Percentiles rank a stretch among this genome's conserved stretches.
phyloP scores from a whole-genome alignment of 2,329 filamentous ascomycete species.

The Aspergillus fijiensis region DNA sequence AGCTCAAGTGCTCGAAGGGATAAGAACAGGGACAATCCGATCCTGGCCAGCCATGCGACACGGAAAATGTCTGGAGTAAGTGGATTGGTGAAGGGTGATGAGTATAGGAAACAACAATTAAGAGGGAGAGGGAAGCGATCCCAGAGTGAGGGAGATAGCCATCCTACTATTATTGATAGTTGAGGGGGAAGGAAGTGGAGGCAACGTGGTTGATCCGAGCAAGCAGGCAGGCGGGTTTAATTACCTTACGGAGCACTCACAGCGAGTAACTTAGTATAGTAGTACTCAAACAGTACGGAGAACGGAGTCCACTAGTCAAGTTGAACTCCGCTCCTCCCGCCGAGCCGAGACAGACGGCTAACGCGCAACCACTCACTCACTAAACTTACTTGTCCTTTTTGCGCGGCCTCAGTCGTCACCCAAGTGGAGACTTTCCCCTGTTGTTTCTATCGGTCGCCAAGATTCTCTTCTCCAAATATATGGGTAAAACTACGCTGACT shows the following conservation, averaged over 20 bases:
- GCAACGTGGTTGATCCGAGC: background rate
- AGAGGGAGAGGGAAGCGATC: conserved; percentile 9
- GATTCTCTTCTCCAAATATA: background rate
- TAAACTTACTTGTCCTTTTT: background rate
- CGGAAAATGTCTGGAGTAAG: conserved; percentile 12
- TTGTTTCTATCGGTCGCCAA: background rate
- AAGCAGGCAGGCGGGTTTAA: background rate
- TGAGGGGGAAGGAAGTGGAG: background rate
- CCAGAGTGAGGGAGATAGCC: conserved; percentile 10
- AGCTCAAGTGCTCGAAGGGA: conserved; percentile 22
- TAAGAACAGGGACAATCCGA: conserved; percentile 20
- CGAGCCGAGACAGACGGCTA: background rate
- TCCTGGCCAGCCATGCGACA: conserved; percentile 27
- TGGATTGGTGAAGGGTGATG: background rate
- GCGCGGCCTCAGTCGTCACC: background rate
- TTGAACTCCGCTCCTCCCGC: background rate
- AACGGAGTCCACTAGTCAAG: background rate
- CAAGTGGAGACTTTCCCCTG: background rate
- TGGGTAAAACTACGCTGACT: too few species aligned
- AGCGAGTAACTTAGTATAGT: too few species aligned
- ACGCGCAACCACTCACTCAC: too few species aligned
- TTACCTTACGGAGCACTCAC: background rate
- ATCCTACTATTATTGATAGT: conserved; percentile 10
- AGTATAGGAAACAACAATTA: conserved; percentile 2
- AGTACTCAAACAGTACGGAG: too few species aligned